Conservation (phyloP, 177 flowering plant species). For the Vitis hybrid region DNA sequence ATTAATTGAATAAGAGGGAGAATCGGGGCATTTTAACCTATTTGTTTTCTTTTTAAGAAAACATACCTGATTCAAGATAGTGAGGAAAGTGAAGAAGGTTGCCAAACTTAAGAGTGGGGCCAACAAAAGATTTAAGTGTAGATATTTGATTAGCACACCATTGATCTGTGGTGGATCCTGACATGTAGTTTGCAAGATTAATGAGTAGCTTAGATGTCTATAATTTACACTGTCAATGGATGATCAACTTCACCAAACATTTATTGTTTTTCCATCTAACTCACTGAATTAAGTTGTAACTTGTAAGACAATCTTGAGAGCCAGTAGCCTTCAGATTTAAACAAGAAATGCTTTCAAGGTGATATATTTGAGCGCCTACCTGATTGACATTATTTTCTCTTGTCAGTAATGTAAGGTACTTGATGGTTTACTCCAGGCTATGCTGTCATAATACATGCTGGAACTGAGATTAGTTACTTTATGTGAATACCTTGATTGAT, state of each 20-base stretch:
- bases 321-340: not conserved
- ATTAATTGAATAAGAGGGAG: too few relatives aligned
- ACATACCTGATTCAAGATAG: not conserved
- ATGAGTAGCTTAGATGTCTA: not conserved
- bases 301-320: constrained; percentile 1
- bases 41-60: too few relatives aligned
- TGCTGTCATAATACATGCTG: not conserved
- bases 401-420: not conserved
- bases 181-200: not conserved
- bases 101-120: not conserved
- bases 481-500: constrained; percentile 2
- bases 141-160: not conserved
- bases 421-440: not conserved
- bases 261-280: too few relatives aligned
- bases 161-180: not conserved
- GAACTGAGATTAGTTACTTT: not conserved
- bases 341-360: not conserved
- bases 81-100: not conserved
- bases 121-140: not conserved
- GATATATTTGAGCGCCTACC: not conserved
- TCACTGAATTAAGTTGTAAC: not conserved
- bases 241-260: not conserved
- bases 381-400: not conserved
- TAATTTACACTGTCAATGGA: not conserved
- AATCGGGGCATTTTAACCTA: too few relatives aligned